Evolutionary conservation across 2,329 filamentous ascomycete genomes (phyloP).

Genomic region (Arthrobotrys megalospora): DNA sequence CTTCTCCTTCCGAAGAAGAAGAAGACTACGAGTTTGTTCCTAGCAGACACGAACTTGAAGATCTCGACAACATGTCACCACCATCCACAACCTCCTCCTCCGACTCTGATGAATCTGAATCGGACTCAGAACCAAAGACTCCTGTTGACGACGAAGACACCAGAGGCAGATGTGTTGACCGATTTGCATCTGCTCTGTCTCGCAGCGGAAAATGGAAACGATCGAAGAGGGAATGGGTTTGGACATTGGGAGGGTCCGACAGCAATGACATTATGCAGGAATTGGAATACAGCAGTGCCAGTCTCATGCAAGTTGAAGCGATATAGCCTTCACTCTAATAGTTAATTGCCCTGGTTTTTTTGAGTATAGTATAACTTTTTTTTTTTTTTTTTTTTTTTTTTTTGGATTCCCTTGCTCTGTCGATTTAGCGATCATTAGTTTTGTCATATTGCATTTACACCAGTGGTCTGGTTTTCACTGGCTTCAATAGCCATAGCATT

Average conservation of each 20-base stretch:
- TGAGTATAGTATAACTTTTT: conserved; percentile 24
- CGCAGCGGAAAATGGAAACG: conserved; percentile 58
- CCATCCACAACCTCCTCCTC: conserved; percentile 57
- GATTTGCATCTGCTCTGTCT: conserved; percentile 53
- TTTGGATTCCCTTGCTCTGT: conserved; percentile 39
- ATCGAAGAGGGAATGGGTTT: conserved; percentile 59
- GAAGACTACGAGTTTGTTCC: conserved; percentile 58
- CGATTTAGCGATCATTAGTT: conserved; percentile 57
- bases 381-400: conserved; percentile 19
- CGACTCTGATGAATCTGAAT: conserved; percentile 60
- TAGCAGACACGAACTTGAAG: conserved; percentile 35
- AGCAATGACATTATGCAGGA: conserved; percentile 61
- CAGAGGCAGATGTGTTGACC: conserved; percentile 52
- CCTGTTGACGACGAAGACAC: conserved; percentile 57
- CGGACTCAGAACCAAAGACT: conserved; percentile 58
- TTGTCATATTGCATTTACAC: conserved; percentile 59
- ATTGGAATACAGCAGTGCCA: conserved; percentile 59
- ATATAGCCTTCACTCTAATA: conserved; percentile 48
- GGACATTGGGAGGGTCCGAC: conserved; percentile 59
- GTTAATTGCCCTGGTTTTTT: conserved; percentile 38
- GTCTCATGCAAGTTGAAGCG: conserved; percentile 58
- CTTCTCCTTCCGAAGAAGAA: conserved; percentile 36
- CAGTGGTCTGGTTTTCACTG: conserved; percentile 48
- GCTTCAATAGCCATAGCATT: conserved; percentile 40
- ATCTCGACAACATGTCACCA: conserved; percentile 59